Evolutionary conservation across 345 rosid genomes (phyloP).

Genomic region (Erodium maritimum): DNA sequence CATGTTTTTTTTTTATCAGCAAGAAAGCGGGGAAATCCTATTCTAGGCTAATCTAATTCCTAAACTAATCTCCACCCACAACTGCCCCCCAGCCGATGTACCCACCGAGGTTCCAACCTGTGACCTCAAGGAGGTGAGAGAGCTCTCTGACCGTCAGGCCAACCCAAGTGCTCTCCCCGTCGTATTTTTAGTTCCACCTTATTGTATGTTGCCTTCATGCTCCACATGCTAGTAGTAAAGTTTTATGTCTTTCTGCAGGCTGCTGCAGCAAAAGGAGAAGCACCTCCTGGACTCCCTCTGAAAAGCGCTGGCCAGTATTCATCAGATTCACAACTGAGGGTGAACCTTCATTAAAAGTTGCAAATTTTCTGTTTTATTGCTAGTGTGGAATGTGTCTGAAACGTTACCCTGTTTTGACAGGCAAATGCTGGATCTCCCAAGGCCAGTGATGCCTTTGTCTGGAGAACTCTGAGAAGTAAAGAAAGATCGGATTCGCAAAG

Average conservation of each 20-base stretch:
- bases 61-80: too few relatives aligned
- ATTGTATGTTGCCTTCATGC: too few relatives aligned
- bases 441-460: conserved; percentile 88
- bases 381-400: conserved; percentile 8
- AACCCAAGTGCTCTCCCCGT: too few relatives aligned
- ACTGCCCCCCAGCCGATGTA: too few relatives aligned
- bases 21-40: too few relatives aligned
- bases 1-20: too few relatives aligned
- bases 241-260: conserved; percentile 43
- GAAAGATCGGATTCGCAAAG: conserved; percentile 80
- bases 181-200: too few relatives aligned
- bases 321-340: conserved; percentile 79
- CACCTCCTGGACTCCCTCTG: conserved; percentile 97
- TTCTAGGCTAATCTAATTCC: too few relatives aligned
- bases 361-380: conserved; percentile 5
- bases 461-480: conserved; percentile 90
- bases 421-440: conserved; percentile 66
- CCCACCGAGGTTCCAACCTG: too few relatives aligned
- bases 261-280: conserved; percentile 99
- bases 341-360: conserved; percentile 20
- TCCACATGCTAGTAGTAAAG: background rate
- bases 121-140: too few relatives aligned
- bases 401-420: conserved; percentile 21
- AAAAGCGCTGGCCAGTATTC: conserved; percentile 98
- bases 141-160: too few relatives aligned